Conservation (phyloP, 164 flowering plant genomes). For the Pachysandra terminalis region DNA sequence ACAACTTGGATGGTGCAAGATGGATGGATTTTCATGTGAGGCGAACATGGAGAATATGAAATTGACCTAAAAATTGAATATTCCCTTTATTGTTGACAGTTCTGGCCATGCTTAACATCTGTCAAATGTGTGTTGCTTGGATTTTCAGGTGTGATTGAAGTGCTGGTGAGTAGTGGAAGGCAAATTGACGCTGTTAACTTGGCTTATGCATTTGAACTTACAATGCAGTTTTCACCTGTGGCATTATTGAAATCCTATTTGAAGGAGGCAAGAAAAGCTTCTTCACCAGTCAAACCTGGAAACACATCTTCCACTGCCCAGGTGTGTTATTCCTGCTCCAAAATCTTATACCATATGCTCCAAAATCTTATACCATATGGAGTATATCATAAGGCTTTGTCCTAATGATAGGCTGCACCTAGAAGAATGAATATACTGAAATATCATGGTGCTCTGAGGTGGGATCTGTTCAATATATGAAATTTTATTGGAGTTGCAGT, state of each 20-base stretch:
- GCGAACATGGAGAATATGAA: too few species aligned
- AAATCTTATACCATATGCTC: background rate
- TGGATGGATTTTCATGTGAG: too few species aligned
- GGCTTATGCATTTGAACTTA: slow-evolving; percentile 85
- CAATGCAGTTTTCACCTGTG: slow-evolving; percentile 71
- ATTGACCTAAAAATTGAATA: background rate
- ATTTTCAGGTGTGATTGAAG: slow-evolving; percentile 76
- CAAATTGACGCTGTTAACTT: slow-evolving; percentile 94
- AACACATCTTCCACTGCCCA: slow-evolving; percentile 55
- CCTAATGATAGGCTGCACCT: background rate
- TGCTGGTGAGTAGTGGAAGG: slow-evolving; percentile 71
- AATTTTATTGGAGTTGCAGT: background rate
- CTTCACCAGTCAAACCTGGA: slow-evolving; percentile 67
- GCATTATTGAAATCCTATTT: slow-evolving; percentile 72
- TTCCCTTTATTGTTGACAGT: background rate
- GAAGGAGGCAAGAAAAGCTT: slow-evolving; percentile 62
- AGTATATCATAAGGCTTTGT: too few species aligned
- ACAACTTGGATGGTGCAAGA: too few species aligned
- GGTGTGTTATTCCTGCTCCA: slow-evolving; percentile 32
- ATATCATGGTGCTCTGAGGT: background rate
- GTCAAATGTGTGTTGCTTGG: slow-evolving; percentile 8
- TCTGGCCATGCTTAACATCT: background rate
- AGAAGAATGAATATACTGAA: background rate
- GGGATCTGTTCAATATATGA: background rate
- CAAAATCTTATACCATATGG: background rate